A percentile compares a stretch with the other conserved stretches of the same genome.
phyloP scores from a whole-genome alignment of 2,329 filamentous ascomycete genomes.

The Sclerotinia glacialis region DNA sequence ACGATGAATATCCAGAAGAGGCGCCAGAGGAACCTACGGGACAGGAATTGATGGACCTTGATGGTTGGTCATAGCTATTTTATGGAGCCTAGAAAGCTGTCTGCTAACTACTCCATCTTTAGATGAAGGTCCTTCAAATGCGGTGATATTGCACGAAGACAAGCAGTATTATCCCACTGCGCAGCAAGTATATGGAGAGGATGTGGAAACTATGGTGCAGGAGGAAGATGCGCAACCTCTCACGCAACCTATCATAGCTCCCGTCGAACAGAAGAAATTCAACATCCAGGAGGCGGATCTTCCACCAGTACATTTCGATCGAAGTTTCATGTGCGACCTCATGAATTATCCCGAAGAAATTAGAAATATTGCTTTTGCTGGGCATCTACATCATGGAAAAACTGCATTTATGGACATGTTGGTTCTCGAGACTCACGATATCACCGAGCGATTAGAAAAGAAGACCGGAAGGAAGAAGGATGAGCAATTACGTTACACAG shows the following conservation, averaged over 20 bases:
- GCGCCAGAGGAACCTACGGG: slow-evolving; percentile 59
- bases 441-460: slow-evolving; percentile 74
- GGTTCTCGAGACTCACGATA: slow-evolving; percentile 90
- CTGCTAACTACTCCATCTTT: not conserved
- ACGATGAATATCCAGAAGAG: slow-evolving; percentile 66
- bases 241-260: slow-evolving; percentile 88
- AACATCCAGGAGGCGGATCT: slow-evolving; percentile 88
- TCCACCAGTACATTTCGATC: slow-evolving; percentile 81
- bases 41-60: slow-evolving; percentile 90
- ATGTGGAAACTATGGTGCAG: slow-evolving; percentile 93
- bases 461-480: slow-evolving; percentile 78
- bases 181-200: slow-evolving; percentile 87
- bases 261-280: slow-evolving; percentile 93
- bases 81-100: not conserved
- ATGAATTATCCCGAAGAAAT: slow-evolving; percentile 96
- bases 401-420: slow-evolving; percentile 98
- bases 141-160: slow-evolving; percentile 96
- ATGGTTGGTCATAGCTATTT: slow-evolving; percentile 53
- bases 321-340: slow-evolving; percentile 89
- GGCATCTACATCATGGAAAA: slow-evolving; percentile 95
- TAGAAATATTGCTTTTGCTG: slow-evolving; percentile 86
- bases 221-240: slow-evolving; percentile 96
- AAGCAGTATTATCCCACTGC: slow-evolving; percentile 99
- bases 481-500: slow-evolving; percentile 91
- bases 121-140: slow-evolving; percentile 88